Base-by-base conservation (phyloP, 2,329 filamentous ascomycete genomes). In the Thermothelomyces thermophilus region DNA sequence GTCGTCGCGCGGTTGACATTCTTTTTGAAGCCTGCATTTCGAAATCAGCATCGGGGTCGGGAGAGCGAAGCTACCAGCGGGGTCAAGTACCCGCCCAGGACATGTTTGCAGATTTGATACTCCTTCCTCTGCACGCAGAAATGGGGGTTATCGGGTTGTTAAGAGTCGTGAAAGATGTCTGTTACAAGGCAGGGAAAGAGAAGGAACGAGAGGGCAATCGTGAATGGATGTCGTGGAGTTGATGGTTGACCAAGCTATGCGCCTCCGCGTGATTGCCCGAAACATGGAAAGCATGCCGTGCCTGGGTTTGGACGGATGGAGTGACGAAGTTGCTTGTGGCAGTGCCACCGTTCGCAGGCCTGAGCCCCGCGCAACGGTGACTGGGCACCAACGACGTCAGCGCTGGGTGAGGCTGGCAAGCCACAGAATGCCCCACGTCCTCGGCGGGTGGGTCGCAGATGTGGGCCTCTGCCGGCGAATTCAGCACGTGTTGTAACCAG, bases 1-100 rank as follows among this genome's bases (percentile, higher is more conserved):
- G 94, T 98, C 71, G 91, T 96, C 63, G 91, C 91, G 74, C 93
- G 89, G 76, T 93, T 91, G 75, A 97, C 90, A 83, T 94, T 94
- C 71, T 95, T 95, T 75, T 93, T 90, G 75, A 90, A 91, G 58
- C 85, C 85, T 86, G 63, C 31, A 41, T 5, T 6, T 11, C 20
- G 31, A 9, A 9, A 51, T 55, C 34, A 54, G 50, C 44, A 22
- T 20, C 16, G 46, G 35, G 33, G 40, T 10, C 20, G 22, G 26
- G 20, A 9, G 17, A 20, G n/a, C 31, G 22, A 41, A 39, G 51
- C 13, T 40, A 53, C 50, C 48, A n/a, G 55, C 30, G 53, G 52
- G 58, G 46, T 54, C 20, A 46, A 65, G 51, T 69, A 73, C 71
- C 71, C 59, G 71, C 71, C 71, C 71, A 74, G 55, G 71, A 73